Percentiles rank a stretch among this genome's conserved stretches.
These are phyloP conservation scores for Rutstroemia sydowiana DNA, from an alignment of 2,329 filamentous ascomycete genomes.

Conservation along the genomic window DNA sequence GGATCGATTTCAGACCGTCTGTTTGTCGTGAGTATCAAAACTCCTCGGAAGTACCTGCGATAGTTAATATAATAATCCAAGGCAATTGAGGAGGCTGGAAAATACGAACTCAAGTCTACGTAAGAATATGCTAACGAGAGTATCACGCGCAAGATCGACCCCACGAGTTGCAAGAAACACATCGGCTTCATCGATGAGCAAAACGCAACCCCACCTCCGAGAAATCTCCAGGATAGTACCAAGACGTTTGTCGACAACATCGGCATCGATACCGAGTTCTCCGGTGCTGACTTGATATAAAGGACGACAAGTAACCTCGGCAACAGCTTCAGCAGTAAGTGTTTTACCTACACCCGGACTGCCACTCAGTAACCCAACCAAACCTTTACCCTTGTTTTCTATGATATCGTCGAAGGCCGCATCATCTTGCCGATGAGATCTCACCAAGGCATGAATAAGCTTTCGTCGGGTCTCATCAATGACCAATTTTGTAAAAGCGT, in stretches of 20 bases:
- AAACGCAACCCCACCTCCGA: conserved; percentile 1
- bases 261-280: neutral
- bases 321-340: conserved; percentile 4
- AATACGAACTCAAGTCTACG: conserved; percentile 1
- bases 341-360: conserved; percentile 5
- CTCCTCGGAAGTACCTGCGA: neutral
- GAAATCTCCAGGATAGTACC: neutral
- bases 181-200: conserved; percentile 7
- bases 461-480: neutral
- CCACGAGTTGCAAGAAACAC: neutral
- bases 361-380: conserved; percentile 1
- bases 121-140: conserved; percentile 2
- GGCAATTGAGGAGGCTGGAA: neutral
- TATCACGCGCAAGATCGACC: neutral
- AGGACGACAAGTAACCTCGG: conserved; percentile 2
- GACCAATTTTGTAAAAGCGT: neutral
- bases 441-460: neutral
- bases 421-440: neutral
- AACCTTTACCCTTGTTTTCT: conserved; percentile 3
- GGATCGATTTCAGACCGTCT: neutral
- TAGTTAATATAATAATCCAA: neutral
- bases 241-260: neutral
- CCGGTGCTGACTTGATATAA: conserved; percentile 2
- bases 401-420: conserved; percentile 4
- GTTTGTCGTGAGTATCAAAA: conserved; percentile 6